Conservation (phyloP, 2,329 filamentous ascomycete genomes). For the Monosporascus ibericus region DNA sequence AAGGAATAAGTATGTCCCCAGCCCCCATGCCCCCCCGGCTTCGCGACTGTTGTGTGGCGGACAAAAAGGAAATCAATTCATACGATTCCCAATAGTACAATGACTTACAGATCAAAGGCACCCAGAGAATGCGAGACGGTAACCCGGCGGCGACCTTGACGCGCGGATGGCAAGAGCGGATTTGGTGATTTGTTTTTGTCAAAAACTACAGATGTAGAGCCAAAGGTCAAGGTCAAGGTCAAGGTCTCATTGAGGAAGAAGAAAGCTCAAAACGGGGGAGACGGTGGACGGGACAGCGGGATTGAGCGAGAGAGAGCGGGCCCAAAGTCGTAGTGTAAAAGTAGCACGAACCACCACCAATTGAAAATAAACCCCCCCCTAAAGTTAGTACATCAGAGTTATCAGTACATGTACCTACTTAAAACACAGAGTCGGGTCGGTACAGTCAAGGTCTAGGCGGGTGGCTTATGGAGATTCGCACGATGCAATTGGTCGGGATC, state of each 20-base stretch:
- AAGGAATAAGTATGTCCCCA: neutral
- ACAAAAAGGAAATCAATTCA: neutral
- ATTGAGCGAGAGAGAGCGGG: too few relatives aligned
- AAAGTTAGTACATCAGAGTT: too few relatives aligned
- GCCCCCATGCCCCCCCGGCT: neutral
- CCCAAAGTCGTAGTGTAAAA: too few relatives aligned
- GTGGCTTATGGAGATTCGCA: neutral
- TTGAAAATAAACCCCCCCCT: too few relatives aligned
- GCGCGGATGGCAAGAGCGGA: neutral
- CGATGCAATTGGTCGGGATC: neutral
- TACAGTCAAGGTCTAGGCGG: neutral
- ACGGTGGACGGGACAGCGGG: too few relatives aligned
- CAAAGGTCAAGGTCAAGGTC: neutral
- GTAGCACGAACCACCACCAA: too few relatives aligned
- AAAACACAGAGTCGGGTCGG: neutral
- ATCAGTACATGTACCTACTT: neutral
- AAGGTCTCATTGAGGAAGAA: neutral
- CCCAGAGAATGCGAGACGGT: neutral
- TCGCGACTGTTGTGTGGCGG: neutral
- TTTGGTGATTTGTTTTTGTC: neutral
- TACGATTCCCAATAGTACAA: neutral
- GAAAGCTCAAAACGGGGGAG: too few relatives aligned
- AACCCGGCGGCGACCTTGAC: neutral
- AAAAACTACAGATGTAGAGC: neutral
- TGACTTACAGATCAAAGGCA: neutral